Evolutionary conservation across 1,139 yeast species (phyloP).

Genomic region (Magnusiomyces magnusii): DNA sequence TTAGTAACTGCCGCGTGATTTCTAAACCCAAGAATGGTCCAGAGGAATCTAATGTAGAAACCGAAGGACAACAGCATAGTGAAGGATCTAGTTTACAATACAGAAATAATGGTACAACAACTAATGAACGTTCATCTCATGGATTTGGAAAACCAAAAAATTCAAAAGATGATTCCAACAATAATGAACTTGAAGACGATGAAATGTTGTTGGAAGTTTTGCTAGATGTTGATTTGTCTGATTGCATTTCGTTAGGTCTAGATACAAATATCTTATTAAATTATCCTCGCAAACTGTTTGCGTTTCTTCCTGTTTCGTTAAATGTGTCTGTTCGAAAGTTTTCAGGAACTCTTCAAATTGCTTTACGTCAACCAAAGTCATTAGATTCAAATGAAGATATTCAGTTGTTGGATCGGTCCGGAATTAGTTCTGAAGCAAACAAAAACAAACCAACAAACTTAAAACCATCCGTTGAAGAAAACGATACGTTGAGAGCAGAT

Average conservation of each 20-base stretch:
- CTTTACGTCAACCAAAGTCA: slow-evolving; percentile 39
- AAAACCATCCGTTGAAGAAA: not conserved
- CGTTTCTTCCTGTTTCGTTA: slow-evolving; percentile 67
- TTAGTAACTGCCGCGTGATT: slow-evolving; percentile 82
- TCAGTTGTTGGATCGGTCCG: not conserved
- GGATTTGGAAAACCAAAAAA: slow-evolving; percentile 18
- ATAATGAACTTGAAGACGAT: slow-evolving; percentile 12
- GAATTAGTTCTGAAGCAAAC: not conserved
- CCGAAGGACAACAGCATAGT: slow-evolving; percentile 1
- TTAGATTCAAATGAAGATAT: not conserved
- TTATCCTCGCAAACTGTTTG: slow-evolving; percentile 79
- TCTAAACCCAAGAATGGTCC: not conserved
- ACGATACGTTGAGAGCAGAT: not conserved
- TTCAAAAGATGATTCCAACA: slow-evolving; percentile 18
- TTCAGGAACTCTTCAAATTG: slow-evolving; percentile 85
- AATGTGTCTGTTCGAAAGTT: slow-evolving; percentile 86
- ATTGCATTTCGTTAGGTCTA: slow-evolving; percentile 80
- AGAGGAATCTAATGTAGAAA: slow-evolving; percentile 35
- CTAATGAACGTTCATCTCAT: not conserved
- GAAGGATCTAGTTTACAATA: not conserved
- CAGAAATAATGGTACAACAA: not conserved
- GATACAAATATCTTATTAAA: slow-evolving; percentile 77
- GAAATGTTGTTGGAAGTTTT: slow-evolving; percentile 58
- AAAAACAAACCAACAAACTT: not conserved
- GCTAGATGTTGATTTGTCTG: slow-evolving; percentile 88